These are phyloP conservation scores for Trichoderma pleuroti DNA, from an alignment of 2,329 filamentous ascomycete genomes.

Conservation along the genomic window DNA sequence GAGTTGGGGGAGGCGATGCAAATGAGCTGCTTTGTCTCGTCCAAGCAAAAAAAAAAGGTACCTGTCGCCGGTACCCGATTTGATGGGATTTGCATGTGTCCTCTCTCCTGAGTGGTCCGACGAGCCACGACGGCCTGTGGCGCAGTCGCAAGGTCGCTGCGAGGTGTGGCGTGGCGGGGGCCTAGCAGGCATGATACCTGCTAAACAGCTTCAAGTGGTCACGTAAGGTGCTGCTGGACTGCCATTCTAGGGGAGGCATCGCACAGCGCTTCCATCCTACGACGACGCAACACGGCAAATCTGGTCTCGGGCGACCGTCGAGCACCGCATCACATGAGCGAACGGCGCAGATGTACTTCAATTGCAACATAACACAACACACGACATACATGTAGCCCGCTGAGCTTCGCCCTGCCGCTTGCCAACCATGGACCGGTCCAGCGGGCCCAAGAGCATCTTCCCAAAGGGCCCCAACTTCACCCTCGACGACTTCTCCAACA, in stretches of 20 bases:
- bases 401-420: conserved; percentile 18
- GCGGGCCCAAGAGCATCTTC: conserved; percentile 63
- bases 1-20: conserved; percentile 16
- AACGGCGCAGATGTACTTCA: not conserved
- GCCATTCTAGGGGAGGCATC: not conserved
- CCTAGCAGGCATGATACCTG: conserved; percentile 2
- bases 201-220: not conserved
- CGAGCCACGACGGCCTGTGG: conserved; percentile 10
- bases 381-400: conserved; percentile 31
- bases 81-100: conserved; percentile 11
- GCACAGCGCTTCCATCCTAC: not conserved
- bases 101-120: conserved; percentile 13
- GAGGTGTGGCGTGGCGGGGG: conserved; percentile 18
- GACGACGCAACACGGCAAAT: conserved; percentile 8
- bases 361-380: not conserved
- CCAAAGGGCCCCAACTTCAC: conserved; percentile 78
- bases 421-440: conserved; percentile 42
- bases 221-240: not conserved
- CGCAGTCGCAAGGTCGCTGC: not conserved
- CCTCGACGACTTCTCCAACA: conserved; percentile 80
- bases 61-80: not conserved
- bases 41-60: not conserved
- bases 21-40: conserved; percentile 9
- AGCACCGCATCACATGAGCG: not conserved
- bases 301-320: not conserved